phyloP scores from a whole-genome alignment of 495 filamentous ascomycete species.

The Aspergillus avenaceus region DNA sequence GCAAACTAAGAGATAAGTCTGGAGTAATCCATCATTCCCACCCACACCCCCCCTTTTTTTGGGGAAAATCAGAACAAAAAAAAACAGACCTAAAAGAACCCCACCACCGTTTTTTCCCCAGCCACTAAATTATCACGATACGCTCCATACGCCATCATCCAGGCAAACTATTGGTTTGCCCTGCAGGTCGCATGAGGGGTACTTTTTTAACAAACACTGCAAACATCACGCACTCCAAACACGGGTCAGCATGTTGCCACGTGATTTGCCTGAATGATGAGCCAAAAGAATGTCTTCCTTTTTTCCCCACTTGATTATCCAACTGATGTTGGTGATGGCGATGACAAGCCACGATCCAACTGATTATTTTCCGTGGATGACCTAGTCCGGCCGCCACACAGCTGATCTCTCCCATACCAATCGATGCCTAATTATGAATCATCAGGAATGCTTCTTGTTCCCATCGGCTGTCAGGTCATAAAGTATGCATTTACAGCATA shows the following conservation, averaged over 20 bases:
- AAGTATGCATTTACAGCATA: constrained; percentile 1
- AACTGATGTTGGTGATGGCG: too few species aligned
- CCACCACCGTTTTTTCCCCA: neutral
- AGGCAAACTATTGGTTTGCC: constrained; percentile 4
- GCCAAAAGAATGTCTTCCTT: constrained; percentile 6
- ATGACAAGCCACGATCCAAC: neutral
- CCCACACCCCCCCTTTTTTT: too few species aligned
- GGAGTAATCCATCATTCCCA: neutral
- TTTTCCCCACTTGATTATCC: neutral
- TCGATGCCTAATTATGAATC: neutral
- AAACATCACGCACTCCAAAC: constrained; percentile 6
- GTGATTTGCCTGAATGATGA: constrained; percentile 5
- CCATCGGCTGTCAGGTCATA: constrained; percentile 4
- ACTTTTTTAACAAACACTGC: constrained; percentile 8
- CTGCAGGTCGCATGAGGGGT: constrained; percentile 11
- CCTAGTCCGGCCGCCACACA: constrained; percentile 11
- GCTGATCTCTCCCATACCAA: neutral
- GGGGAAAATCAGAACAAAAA: neutral
- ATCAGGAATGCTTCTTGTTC: neutral
- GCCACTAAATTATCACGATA: neutral
- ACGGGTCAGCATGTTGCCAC: constrained; percentile 1
- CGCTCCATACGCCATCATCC: neutral
- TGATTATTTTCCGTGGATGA: neutral
- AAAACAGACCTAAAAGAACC: neutral
- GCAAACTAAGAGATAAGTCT: neutral